Percentiles rank a stretch among this genome's conserved stretches.
phyloP scores from a whole-genome alignment of 257 asterid genomes.

The Misopates orontium region DNA sequence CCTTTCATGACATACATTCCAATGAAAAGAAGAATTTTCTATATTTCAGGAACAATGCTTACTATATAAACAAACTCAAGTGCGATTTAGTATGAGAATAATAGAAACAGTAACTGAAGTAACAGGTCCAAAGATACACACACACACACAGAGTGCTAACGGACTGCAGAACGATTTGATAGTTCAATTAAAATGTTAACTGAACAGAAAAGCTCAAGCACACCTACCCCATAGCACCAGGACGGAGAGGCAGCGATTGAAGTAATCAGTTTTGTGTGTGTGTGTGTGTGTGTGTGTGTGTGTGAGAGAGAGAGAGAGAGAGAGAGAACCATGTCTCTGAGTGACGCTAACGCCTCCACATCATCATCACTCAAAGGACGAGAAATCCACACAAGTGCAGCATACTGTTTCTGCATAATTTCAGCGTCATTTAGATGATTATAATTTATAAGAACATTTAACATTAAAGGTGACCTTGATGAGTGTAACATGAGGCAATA shows the following conservation, averaged over 20 bases:
- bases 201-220: conserved; percentile 13
- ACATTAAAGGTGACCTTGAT: background rate
- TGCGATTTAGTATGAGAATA: too few species aligned
- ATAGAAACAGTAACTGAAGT: background rate
- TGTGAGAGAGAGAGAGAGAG: background rate
- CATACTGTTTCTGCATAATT: conserved; percentile 75
- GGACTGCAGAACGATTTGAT: background rate
- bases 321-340: conserved; percentile 56
- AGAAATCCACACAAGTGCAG: conserved; percentile 91
- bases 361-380: conserved; percentile 63
- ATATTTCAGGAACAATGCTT: too few species aligned
- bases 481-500: conserved; percentile 11
- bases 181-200: conserved; percentile 1
- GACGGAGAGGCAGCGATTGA: background rate
- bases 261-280: background rate
- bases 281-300: background rate
- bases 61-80: too few species aligned
- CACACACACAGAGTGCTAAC: background rate
- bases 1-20: too few species aligned
- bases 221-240: background rate
- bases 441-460: conserved; percentile 16
- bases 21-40: too few species aligned
- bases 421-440: conserved; percentile 16
- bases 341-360: conserved; percentile 47
- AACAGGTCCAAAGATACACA: background rate